These are phyloP conservation scores for Acrocalymma vagum DNA, from an alignment of 2,329 filamentous ascomycete genomes.

Conservation along the genomic window DNA sequence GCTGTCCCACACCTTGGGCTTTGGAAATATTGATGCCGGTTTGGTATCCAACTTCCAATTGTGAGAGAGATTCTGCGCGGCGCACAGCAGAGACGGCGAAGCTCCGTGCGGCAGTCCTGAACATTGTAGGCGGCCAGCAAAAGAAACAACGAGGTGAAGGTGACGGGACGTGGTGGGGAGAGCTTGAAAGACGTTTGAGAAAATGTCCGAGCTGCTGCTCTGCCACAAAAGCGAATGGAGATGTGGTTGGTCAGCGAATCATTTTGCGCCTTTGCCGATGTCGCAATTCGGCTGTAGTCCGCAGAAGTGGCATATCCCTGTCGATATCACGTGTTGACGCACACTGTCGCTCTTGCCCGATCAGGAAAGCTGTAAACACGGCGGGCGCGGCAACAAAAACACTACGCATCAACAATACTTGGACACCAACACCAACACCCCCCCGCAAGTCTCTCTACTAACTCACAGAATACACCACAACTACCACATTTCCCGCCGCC, in stretches of 20 bases:
- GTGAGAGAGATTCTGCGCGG: slow-evolving; percentile 55
- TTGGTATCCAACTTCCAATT: slow-evolving; percentile 60
- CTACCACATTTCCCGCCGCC: slow-evolving; percentile 11
- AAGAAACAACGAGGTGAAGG: slow-evolving; percentile 1
- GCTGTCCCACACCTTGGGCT: slow-evolving; percentile 80
- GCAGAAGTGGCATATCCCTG: too few species aligned
- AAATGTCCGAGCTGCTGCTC: slow-evolving; percentile 1
- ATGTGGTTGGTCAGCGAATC: slow-evolving; percentile 27
- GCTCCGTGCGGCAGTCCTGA: slow-evolving; percentile 72
- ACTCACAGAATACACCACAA: slow-evolving; percentile 8
- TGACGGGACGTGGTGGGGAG: background rate
- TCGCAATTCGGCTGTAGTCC: slow-evolving; percentile 30
- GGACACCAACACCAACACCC: slow-evolving; percentile 10
- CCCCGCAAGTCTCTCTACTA: slow-evolving; percentile 1
- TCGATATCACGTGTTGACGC: too few species aligned
- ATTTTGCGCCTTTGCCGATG: slow-evolving; percentile 28
- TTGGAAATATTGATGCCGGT: slow-evolving; percentile 78
- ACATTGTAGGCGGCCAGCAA: slow-evolving; percentile 68
- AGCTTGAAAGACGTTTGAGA: background rate
- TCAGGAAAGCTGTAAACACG: slow-evolving; percentile 12
- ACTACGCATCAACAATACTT: slow-evolving; percentile 24
- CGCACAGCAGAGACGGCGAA: slow-evolving; percentile 71
- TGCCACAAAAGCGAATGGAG: slow-evolving; percentile 10
- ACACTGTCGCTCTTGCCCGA: too few species aligned
- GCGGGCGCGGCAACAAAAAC: slow-evolving; percentile 1